These are phyloP conservation scores for Tetratostichococcus sp. DNA, from an alignment of 139 green algal species.

Conservation along the genomic window DNA sequence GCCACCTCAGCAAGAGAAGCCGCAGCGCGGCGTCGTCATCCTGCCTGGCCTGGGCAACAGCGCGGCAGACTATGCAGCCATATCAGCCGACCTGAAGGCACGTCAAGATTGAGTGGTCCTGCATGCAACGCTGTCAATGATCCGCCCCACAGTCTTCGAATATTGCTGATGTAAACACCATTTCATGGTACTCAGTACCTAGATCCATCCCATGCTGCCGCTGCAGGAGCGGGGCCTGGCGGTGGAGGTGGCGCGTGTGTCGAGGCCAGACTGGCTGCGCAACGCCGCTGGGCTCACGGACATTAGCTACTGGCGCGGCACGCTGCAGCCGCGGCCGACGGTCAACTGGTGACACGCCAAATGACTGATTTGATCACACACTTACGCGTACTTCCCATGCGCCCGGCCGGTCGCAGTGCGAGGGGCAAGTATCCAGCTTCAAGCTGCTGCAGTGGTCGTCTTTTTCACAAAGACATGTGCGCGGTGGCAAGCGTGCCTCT, in stretches of 20 bases:
- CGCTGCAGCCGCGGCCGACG: slow-evolving; percentile 79
- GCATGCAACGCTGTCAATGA: too few relatives aligned
- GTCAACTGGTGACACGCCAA: slow-evolving; percentile 96
- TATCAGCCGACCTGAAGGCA: slow-evolving; percentile 38
- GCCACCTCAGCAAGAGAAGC: neutral
- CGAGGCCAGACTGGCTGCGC: slow-evolving; percentile 73
- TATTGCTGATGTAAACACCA: too few relatives aligned
- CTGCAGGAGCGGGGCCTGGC: slow-evolving; percentile 27
- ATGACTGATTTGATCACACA: too few relatives aligned
- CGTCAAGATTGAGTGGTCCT: neutral
- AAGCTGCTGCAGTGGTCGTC: too few relatives aligned
- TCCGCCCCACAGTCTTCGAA: too few relatives aligned
- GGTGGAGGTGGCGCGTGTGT: slow-evolving; percentile 47
- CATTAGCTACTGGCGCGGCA: slow-evolving; percentile 84
- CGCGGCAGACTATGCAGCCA: slow-evolving; percentile 63
- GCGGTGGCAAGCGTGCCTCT: too few relatives aligned
- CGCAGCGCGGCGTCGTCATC: slow-evolving; percentile 55
- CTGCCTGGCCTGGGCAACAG: slow-evolving; percentile 88
- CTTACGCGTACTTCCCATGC: too few relatives aligned
- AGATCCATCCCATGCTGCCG: too few relatives aligned
- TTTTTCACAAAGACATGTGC: too few relatives aligned
- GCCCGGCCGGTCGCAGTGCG: too few relatives aligned
- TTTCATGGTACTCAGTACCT: too few relatives aligned
- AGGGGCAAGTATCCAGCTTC: too few relatives aligned
- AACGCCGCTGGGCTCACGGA: slow-evolving; percentile 81